Base-by-base conservation (phyloP, 768 basidiomycete genomes). In the Panellus pusillus region DNA sequence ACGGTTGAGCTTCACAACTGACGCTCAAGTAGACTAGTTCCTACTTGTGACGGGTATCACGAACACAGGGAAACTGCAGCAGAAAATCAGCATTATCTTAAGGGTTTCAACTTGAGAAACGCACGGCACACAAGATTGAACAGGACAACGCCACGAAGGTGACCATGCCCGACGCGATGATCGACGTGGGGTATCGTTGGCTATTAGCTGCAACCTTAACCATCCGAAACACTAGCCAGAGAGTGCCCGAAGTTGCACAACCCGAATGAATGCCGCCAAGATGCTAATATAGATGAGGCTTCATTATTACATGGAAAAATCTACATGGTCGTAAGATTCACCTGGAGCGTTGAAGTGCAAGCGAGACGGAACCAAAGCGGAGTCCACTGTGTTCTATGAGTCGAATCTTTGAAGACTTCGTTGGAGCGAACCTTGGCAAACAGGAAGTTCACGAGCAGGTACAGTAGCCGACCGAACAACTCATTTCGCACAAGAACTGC, bases 201-300 rank as follows among this genome's bases (percentile, higher is more conserved):
- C 76, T 82, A 59, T 79, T 63, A 31, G 73, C 74, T 63, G 81
- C 79, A 29, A 84, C 79, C 31, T 75, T 68, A 36, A 78, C 72
- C 39, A 89, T 69, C 64, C 80, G 80, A 60, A 81, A 81, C 44
- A 89, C 70, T 41, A 91, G 76, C 89, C 89, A 91, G 14, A 79
- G 72, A 52, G 87, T 80, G 44, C 87, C 89, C 29, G 89, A 89
- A 20, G 79, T 70, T 3, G 88, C 88, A 66, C 90, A 91, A 27
- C 89, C 88, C n/a, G 84, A 86, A 64, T 92, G 90, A 58, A 91
- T 89, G 18, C 90, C 90, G 6, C 90, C 90, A 13, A 92, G 79
- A 66, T 92, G 90, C 74, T 87, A 77, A 18, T 13, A 19, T n/a
- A 1, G 7, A 40, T 13, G 13, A 6, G 6, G 9, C 13, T 35